Evolutionary conservation across 139 green algal genomes (phyloP).

Genomic region (Ettlia oleoabundans): DNA sequence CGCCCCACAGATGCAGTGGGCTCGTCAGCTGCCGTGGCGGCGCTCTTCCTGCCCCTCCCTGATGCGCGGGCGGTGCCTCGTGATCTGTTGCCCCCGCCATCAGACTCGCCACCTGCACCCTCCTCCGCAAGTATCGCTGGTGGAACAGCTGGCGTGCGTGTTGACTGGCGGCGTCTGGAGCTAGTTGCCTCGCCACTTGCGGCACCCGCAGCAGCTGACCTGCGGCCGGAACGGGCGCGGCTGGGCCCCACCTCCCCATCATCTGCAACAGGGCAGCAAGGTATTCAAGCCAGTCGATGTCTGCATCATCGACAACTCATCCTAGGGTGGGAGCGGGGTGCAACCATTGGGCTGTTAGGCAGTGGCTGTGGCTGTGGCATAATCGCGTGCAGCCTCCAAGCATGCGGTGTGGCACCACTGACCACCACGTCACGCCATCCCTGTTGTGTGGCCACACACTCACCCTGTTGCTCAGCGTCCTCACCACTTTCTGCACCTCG

Average conservation of each 20-base stretch:
- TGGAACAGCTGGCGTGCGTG: neutral
- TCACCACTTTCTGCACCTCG: neutral
- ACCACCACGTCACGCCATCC: neutral
- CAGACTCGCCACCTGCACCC: neutral
- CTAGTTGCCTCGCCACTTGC: neutral
- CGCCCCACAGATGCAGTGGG: neutral
- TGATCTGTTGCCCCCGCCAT: neutral
- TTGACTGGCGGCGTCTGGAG: slow-evolving; percentile 7
- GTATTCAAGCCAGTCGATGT: too few species aligned
- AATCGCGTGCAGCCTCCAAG: neutral
- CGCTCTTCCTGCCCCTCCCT: neutral
- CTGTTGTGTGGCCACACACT: neutral
- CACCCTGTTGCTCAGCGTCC: neutral
- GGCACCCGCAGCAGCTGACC: neutral
- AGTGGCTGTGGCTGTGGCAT: neutral
- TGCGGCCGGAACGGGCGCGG: neutral
- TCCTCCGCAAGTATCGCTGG: slow-evolving; percentile 5
- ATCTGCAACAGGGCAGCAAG: neutral
- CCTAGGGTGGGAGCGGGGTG: too few species aligned
- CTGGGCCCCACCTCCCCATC: slow-evolving; percentile 5
- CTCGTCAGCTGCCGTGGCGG: neutral
- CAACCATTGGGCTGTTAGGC: neutral
- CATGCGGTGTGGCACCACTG: neutral
- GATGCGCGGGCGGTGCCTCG: neutral
- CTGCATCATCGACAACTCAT: too few species aligned